Evolutionary conservation across 1,284 basidiomycete genomes (phyloP).

Genomic region (Mycena sp.): DNA sequence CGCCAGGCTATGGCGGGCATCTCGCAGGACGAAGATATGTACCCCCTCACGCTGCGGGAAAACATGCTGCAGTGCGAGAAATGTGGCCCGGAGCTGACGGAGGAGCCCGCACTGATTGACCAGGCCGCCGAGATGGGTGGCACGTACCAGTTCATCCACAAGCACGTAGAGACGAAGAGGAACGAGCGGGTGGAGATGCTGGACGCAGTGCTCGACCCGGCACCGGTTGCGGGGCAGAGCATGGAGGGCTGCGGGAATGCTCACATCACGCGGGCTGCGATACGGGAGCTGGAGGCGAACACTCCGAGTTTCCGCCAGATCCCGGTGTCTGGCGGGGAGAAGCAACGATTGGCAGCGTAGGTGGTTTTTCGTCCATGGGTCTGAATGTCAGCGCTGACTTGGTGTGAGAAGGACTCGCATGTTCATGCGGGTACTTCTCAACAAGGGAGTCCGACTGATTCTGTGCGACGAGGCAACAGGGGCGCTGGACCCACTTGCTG

Average conservation of each 20-base stretch:
- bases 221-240: conserved; percentile 36
- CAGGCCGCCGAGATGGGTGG: conserved; percentile 49
- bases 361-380: conserved; percentile 34
- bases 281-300: conserved; percentile 34
- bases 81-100: not conserved
- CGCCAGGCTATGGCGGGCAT: conserved; percentile 50
- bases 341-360: conserved; percentile 57
- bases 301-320: conserved; percentile 22
- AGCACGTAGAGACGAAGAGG: conserved; percentile 35
- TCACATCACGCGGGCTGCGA: conserved; percentile 32
- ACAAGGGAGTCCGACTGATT: conserved; percentile 41
- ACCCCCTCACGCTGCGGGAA: conserved; percentile 52
- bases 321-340: conserved; percentile 51
- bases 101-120: conserved; percentile 36
- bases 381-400: not conserved
- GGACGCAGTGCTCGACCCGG: conserved; percentile 43
- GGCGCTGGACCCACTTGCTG: conserved; percentile 48
- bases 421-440: conserved; percentile 47
- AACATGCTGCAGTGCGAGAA: conserved; percentile 54
- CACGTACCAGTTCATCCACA: conserved; percentile 45
- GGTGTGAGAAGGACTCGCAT: conserved; percentile 47
- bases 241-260: conserved; percentile 36
- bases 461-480: conserved; percentile 52
- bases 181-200: not conserved
- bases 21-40: conserved; percentile 54